Percentiles rank a stretch among this genome's conserved stretches.
Evolutionary conservation across 257 asterid genomes (phyloP).

Genomic region (Lantana camara): DNA sequence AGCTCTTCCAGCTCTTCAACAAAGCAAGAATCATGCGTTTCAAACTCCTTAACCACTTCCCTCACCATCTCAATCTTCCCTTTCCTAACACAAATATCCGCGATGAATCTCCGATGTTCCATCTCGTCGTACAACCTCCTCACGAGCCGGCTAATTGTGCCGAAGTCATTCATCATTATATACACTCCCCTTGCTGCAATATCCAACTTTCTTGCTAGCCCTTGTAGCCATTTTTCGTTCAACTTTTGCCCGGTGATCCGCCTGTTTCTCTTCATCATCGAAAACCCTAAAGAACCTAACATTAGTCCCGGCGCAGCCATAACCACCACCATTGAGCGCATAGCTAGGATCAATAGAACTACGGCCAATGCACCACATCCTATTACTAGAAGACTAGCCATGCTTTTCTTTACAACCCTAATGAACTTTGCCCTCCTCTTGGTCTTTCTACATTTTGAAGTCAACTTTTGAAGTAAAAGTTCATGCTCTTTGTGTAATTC

Average conservation of each 20-base stretch:
- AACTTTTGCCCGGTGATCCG: neutral
- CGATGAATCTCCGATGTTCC: conserved; percentile 52
- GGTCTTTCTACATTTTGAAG: conserved; percentile 39
- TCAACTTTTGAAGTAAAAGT: conserved; percentile 39
- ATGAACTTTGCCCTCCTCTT: conserved; percentile 41
- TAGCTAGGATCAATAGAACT: conserved; percentile 33
- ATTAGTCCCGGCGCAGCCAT: conserved; percentile 40
- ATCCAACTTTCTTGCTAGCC: conserved; percentile 51
- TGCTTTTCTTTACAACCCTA: conserved; percentile 30
- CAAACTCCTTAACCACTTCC: conserved; percentile 54
- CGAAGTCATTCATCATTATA: conserved; percentile 65
- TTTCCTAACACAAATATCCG: conserved; percentile 52
- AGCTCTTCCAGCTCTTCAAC: conserved; percentile 61
- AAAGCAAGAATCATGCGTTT: conserved; percentile 36
- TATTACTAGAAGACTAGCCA: conserved; percentile 29
- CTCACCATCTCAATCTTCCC: conserved; percentile 55
- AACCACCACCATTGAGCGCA: conserved; percentile 40
- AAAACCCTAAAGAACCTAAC: conserved; percentile 19
- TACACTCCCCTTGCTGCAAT: conserved; percentile 70
- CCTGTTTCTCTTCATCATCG: conserved; percentile 27
- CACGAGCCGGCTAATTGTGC: conserved; percentile 54
- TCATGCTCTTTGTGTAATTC: conserved; percentile 39
- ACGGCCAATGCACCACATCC: conserved; percentile 38
- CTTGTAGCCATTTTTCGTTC: conserved; percentile 22
- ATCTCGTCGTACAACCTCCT: conserved; percentile 55